Evolutionary conservation across 108 stramenopile species (phyloP), one percentile per base, ranked within the genome.

Genomic region (Fragilaria crotonensis): DNA sequence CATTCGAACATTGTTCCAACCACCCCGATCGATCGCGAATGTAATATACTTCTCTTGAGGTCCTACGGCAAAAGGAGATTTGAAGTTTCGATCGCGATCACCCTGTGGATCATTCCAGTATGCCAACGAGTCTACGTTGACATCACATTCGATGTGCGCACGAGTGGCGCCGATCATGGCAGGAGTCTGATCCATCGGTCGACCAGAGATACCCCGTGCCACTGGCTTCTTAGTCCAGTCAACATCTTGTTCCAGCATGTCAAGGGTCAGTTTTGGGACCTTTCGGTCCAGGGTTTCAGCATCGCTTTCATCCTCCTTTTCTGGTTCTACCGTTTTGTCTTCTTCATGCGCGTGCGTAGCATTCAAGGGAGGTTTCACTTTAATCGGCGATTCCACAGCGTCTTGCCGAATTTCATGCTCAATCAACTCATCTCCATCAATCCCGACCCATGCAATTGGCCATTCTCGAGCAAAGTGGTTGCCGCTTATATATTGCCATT

Each of bases 101-200:
- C 80, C 77, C 45, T 84, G 80, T 4, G 83, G 84, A 55, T 86
- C 81, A 48, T 92, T 87, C 86, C 86, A 92, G 57, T 92, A 92
- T 0, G 82, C 86, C 47, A 91, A 55, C 11, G 78, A 77, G 58
- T 87, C 85, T 7, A 90, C 79, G 52, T 86, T 73, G 25, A 87
- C 53, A 30, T 90, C 89, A 46, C 85, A 87, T 27, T 81, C 64
- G 27, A 90, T 68, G 17, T 69, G 68, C 5, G 73, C 89, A 26
- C 89, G 79, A 27, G 71, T 67, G 18, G 85, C 89, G 22, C 84
- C 84, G 9, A 65, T 45, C 21, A 90, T 46, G 30, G 85, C 85
- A 30, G 89, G 89, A n/a, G 89, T 90, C 59, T 74, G 31, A 2
- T 73, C 70, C 69, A 78, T 64, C 2, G 89, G 78, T 53, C 81